Evolutionary conservation across 148 eudicot genomes (phyloP), one percentile per base, ranked within the genome.

Genomic region (Vaccinium macrocarpon): DNA sequence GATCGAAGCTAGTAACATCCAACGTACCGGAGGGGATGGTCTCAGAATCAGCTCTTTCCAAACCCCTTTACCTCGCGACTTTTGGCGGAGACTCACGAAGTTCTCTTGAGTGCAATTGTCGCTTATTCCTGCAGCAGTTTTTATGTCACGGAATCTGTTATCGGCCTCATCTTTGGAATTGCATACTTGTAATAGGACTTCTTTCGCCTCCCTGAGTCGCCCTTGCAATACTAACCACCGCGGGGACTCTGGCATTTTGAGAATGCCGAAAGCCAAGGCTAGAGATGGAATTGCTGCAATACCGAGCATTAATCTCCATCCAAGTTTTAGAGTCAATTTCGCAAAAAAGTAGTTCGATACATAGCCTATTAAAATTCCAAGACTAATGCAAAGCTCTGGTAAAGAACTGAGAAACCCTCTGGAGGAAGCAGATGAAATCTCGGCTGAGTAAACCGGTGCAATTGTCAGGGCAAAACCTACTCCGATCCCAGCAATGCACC

Each of bases 271-370:
- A 32, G 81, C 81, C 23, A 94, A 23, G 66, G 70, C 83, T 0
- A 93, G 80, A 5, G 95, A 90, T 1, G 96, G 98, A 5, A 91
- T 62, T 0, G 95, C 95, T 0, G 94, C 96, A 4, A 90, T 53
- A 0, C 98, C 96, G 0, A 93, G 91, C 98, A 95, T 95, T 27
- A 95, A 7, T 81, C 98, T 85, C 98, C 96, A 95, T 3, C 94
- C 93, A 0, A 92, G 56, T 27, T 75, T 82, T 16, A 93, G 83
- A 0, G 92, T 15, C 56, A 93, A 52, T 55, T 85, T 89, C 1
- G 88, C 88, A 46, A 93, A 92, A 68, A 90, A 68, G 57, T 86
- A 88, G 48, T 92, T 93, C 0, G 94, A 89, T 35, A 95, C 77
- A 75, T 95, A 95, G 11, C 98, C 97, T 23, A 89, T 85, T 42